phyloP scores from a whole-genome alignment of 495 filamentous ascomycete genomes.

The Bathelium albidoporum region DNA sequence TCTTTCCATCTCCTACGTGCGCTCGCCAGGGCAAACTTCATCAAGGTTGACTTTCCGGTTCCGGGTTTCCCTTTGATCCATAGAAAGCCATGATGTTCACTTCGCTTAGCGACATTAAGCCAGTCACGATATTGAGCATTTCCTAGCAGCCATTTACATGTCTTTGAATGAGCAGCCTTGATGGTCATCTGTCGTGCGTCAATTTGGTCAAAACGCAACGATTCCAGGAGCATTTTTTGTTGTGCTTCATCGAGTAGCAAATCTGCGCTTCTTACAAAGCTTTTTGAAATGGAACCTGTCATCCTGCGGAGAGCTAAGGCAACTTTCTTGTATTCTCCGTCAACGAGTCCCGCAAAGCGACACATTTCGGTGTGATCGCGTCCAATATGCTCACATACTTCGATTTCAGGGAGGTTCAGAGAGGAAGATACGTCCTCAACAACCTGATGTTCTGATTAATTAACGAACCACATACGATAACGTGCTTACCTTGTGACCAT shows the following conservation, averaged over 20 bases:
- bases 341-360: constrained; percentile 28
- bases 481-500: constrained; percentile 20
- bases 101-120: background rate
- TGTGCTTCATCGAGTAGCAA: constrained; percentile 3
- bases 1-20: background rate
- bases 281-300: background rate
- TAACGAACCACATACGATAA: constrained; percentile 3
- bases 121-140: constrained; percentile 16
- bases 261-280: background rate
- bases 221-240: background rate
- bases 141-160: constrained; percentile 20
- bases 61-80: constrained; percentile 22
- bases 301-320: constrained; percentile 18
- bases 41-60: constrained; percentile 21
- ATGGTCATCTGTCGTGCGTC: constrained; percentile 2
- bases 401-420: constrained; percentile 18
- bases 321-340: constrained; percentile 28
- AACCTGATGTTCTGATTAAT: constrained; percentile 20
- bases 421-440: constrained; percentile 32
- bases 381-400: constrained; percentile 26
- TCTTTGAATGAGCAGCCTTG: constrained; percentile 6
- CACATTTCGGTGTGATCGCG: constrained; percentile 36
- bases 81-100: constrained; percentile 13
- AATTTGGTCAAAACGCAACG: constrained; percentile 1
- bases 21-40: constrained; percentile 12